Percentiles rank a stretch among this genome's conserved stretches.
These are phyloP conservation scores for Solanum aculeatissimum DNA, from an alignment of 305 asterid genomes.

Conservation along the genomic window DNA sequence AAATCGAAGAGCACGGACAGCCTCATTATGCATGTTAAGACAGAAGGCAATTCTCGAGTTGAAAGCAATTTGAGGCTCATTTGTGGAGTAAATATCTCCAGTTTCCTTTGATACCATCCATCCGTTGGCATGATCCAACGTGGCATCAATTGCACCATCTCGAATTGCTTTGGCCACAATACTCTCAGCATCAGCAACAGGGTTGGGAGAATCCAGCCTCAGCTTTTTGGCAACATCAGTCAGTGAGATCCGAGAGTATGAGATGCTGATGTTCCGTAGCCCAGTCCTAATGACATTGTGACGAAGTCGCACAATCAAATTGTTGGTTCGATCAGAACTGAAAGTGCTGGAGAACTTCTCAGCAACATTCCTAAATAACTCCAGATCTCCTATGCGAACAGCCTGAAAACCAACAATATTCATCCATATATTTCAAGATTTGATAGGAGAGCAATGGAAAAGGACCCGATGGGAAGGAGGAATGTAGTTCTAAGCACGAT, in stretches of 20 bases:
- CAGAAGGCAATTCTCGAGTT: slow-evolving; percentile 91
- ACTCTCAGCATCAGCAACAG: slow-evolving; percentile 93
- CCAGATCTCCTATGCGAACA: slow-evolving; percentile 87
- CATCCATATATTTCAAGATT: not conserved
- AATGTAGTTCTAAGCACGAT: not conserved
- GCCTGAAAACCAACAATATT: slow-evolving; percentile 46
- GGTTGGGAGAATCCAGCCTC: slow-evolving; percentile 73
- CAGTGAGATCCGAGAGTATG: slow-evolving; percentile 78
- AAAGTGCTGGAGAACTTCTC: slow-evolving; percentile 68
- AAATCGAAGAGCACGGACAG: slow-evolving; percentile 81
- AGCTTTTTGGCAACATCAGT: slow-evolving; percentile 77
- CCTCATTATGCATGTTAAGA: slow-evolving; percentile 88
- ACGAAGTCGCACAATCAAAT: slow-evolving; percentile 75
- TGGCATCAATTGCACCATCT: slow-evolving; percentile 94
- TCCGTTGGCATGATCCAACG: slow-evolving; percentile 73
- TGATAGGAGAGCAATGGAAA: not conserved
- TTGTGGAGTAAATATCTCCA: slow-evolving; percentile 87
- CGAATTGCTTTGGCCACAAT: slow-evolving; percentile 87
- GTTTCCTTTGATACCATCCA: slow-evolving; percentile 91
- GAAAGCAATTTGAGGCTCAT: slow-evolving; percentile 80
- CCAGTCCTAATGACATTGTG: slow-evolving; percentile 92
- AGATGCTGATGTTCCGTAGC: slow-evolving; percentile 81
- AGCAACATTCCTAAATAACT: slow-evolving; percentile 66
- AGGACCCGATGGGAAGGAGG: not conserved
- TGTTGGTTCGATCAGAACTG: slow-evolving; percentile 68